Base-by-base conservation (phyloP, 2,329 filamentous ascomycete species). In the Arthrobotrys iridis region DNA sequence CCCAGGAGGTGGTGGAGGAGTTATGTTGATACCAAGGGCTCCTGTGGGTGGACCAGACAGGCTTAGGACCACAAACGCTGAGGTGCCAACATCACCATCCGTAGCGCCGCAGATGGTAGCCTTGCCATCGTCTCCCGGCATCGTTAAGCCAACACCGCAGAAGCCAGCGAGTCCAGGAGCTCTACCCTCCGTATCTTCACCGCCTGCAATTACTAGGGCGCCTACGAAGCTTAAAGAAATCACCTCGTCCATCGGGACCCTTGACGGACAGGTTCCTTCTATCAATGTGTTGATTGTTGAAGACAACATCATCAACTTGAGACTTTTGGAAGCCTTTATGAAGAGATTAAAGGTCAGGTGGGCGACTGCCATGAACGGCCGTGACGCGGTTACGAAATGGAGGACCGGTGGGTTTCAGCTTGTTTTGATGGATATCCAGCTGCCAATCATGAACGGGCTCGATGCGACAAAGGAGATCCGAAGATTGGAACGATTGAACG, bases 211-310 rank as follows among this genome's bases (percentile, higher is more conserved):
- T 11, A 67, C 55, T 11, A 75, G 67, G 18, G 22, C 70, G 15
- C 62, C 63, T 13, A 28, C 62, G 1, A 75, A 75, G 35, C 8
- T 30, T 10, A 75, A 68, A 28, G 63, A 75, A n/a, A 59, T 75
- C 35, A 50, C 71, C 4, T 55, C 92, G 79, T 86, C 57, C 6
- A 64, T 75, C 18, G 71, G 71, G 13, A 55, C 71, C 4, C 33
- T 96, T 26, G 93, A 94, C 78, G 90, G 90, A 63, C 89, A 89
- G 0, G 93, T 98, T 0, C 95, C 95, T 5, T 94, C 95, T 0
- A 98, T 99, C 83, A 98, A 96, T 79, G 93, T 98, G 5, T 86
- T 99, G 45, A 97, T 99, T 75, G 95, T 99, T 11, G 95, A 99
- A 84, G 95, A 99, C 84, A 99, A 99, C 82, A 93, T 95, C 77